phyloP scores from a whole-genome alignment of 78 protist genomes.

The Thecamonas trahens region DNA sequence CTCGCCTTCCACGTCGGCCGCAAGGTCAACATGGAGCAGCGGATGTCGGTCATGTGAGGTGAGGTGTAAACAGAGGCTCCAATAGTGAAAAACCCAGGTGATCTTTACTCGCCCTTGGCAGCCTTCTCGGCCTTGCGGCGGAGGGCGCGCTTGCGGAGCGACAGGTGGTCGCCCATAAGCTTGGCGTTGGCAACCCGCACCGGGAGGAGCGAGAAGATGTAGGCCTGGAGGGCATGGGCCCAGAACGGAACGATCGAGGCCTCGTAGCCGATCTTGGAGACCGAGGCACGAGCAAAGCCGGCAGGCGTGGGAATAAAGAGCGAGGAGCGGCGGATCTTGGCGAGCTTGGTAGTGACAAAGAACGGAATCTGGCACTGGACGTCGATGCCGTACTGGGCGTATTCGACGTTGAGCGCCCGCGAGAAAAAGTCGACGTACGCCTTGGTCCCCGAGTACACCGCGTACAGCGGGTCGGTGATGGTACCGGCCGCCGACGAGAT shows the following conservation, averaged over 20 bases:
- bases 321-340: constrained; percentile 45
- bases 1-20: no score
- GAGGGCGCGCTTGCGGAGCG: no score
- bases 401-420: constrained; percentile 34
- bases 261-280: constrained; percentile 55
- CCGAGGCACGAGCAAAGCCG: constrained; percentile 27
- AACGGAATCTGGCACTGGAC: constrained; percentile 58
- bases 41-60: no score
- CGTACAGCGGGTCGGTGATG: constrained; percentile 20
- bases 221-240: constrained; percentile 39
- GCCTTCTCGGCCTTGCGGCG: no score
- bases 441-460: constrained; percentile 59
- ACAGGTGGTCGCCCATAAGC: no score
- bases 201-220: neutral
- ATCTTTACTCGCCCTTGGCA: no score
- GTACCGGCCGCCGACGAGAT: constrained; percentile 30
- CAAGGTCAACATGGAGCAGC: no score
- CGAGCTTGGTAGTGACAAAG: constrained; percentile 55
- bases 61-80: no score
- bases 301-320: constrained; percentile 52
- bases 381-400: constrained; percentile 27
- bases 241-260: constrained; percentile 32
- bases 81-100: no score
- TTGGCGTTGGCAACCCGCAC: no score
- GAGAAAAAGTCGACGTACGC: constrained; percentile 49